Base-by-base conservation (phyloP, 352 stramenopile species). In the Phytophthora rubi region DNA sequence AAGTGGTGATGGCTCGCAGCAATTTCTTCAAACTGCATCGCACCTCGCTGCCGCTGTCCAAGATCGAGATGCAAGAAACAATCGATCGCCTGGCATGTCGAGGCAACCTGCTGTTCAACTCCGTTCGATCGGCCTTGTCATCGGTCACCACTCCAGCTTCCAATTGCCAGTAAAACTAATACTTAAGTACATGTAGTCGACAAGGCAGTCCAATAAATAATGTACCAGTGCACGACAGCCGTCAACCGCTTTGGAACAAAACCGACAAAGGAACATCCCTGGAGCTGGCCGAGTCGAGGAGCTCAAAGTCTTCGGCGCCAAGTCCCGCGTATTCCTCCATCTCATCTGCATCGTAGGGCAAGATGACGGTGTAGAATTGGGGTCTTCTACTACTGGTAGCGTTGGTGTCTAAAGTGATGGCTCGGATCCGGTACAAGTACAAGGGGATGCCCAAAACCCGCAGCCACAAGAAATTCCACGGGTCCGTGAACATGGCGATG, bases 401-500 rank as follows among this genome's bases (percentile, higher is more conserved):
- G 16, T 48, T 13, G 13, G 15, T 56, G 39, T 57, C 49, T 10
- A 51, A 45, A 8, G 57, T 6, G 54, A 13, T 18, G 7, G 48
- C 12, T 16, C 54, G 39, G 62, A 63, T 66, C 39, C 67, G 59
- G 59, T 83, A 83, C 21, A 81, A 60, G 65, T 77, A 81, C 12
- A 83, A 56, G 4, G 74, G 45, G 15, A 66, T 28, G 0, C 76
- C 76, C n/a, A 80, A 18, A 33, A 82, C 32, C 4, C 65, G 58
- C 2, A 83, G 49, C 7, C 64, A 70, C 5, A 72, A 59, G 56
- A 81, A 64, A 48, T 71, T 79, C 71, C 62, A 80, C 47, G 76
- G 74, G 23, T 84, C 76, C 23, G 71, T 84, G 74, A 84, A 82
- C 76, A 82, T 84, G 10, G 74, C 69, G 32, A 80, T 70, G 37